Percentiles rank a stretch among this genome's conserved stretches.
phyloP scores from a whole-genome alignment of 1,284 basidiomycete species.

The Rhodotorula sp. region DNA sequence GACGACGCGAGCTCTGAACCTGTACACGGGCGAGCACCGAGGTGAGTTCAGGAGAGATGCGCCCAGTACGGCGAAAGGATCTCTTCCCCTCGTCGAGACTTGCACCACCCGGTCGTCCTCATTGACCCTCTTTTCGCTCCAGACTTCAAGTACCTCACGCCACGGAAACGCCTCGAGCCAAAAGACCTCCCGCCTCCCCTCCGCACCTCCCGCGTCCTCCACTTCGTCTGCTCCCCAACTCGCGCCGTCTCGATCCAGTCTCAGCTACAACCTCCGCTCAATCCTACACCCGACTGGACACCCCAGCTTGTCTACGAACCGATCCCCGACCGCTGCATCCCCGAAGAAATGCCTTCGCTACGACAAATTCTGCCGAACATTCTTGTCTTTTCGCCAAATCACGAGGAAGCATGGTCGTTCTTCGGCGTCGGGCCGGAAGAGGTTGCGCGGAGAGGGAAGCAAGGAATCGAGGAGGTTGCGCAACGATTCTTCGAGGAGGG shows the following conservation, averaged over 20 bases:
- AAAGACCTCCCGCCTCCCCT: constrained; percentile 35
- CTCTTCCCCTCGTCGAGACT: no score
- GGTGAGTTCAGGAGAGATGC: constrained; percentile 53
- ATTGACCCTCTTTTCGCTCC: background rate
- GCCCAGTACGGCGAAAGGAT: no score
- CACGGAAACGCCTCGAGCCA: constrained; percentile 58
- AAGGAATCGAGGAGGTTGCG: constrained; percentile 39
- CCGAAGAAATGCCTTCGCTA: constrained; percentile 70
- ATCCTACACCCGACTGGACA: constrained; percentile 52
- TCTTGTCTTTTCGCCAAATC: constrained; percentile 52
- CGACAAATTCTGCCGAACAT: constrained; percentile 62
- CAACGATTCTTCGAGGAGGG: constrained; percentile 48
- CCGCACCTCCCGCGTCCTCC: constrained; percentile 61
- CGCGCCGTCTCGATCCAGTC: constrained; percentile 65
- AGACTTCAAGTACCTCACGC: constrained; percentile 79
- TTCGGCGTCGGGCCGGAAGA: constrained; percentile 39
- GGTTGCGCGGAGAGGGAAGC: constrained; percentile 8
- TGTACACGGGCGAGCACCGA: constrained; percentile 70
- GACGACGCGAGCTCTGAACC: constrained; percentile 71
- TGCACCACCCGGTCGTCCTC: no score
- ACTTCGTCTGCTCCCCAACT: constrained; percentile 80
- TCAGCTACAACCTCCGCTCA: constrained; percentile 14
- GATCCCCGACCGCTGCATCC: constrained; percentile 64
- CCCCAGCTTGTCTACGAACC: constrained; percentile 40
- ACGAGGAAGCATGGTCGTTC: constrained; percentile 53